These are phyloP conservation scores for Microbotryum scabiosae DNA, from an alignment of 1,284 basidiomycete genomes.

Conservation along the genomic window DNA sequence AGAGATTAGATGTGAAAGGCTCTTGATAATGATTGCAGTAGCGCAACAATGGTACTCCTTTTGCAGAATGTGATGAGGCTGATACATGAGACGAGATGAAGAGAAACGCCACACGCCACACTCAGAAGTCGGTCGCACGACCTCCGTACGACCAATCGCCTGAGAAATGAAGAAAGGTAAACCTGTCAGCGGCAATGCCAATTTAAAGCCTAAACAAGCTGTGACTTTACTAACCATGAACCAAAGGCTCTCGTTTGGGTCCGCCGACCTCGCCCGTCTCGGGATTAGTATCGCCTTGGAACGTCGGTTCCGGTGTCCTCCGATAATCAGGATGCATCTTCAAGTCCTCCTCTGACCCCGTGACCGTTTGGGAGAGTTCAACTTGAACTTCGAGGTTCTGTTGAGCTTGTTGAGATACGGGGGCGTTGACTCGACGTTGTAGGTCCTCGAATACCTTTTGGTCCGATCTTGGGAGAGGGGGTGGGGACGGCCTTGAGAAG, in stretches of 20 bases:
- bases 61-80: no score
- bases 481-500: conserved; percentile 39
- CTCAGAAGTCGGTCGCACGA: conserved; percentile 27
- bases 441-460: conserved; percentile 44
- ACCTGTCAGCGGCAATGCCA: background rate
- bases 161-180: background rate
- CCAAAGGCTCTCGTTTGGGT: conserved; percentile 50
- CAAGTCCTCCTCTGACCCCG: conserved; percentile 6
- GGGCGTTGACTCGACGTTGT: conserved; percentile 19
- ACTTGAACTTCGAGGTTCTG: conserved; percentile 2
- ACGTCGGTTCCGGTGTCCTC: conserved; percentile 41
- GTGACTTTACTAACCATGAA: conserved; percentile 15
- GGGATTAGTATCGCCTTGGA: conserved; percentile 50
- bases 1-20: no score
- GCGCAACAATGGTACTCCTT: no score
- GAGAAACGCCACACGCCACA: background rate
- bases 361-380: background rate
- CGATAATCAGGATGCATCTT: conserved; percentile 40
- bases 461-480: conserved; percentile 39
- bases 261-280: conserved; percentile 50
- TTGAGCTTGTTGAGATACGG: conserved; percentile 10
- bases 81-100: no score
- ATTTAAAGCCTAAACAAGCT: no score
- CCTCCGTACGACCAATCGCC: conserved; percentile 31
- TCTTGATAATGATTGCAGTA: no score